A percentile compares a stretch with the other conserved stretches of the same genome.
phyloP scores from a whole-genome alignment of 2,329 filamentous ascomycete genomes.

The Magnaporthiopsis rhizophila region DNA sequence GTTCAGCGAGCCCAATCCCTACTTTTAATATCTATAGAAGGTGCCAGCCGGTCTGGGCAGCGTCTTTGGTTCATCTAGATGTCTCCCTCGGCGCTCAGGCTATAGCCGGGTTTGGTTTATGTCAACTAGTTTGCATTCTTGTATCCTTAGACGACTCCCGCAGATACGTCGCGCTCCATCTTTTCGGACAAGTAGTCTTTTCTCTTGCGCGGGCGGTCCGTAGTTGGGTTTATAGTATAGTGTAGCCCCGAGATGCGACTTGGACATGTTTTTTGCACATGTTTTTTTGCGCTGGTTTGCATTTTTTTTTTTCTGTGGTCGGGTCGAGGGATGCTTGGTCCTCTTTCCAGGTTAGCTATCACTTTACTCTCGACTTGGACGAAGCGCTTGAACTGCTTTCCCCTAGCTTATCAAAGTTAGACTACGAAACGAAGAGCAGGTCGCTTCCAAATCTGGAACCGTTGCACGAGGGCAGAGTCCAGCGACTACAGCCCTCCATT shows the following conservation, averaged over 20 bases:
- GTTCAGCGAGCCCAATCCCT: constrained; percentile 11
- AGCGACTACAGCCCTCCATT: too few relatives aligned
- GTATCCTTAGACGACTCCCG: not conserved
- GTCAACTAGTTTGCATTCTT: not conserved
- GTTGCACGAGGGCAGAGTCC: too few relatives aligned
- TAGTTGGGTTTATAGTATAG: not conserved
- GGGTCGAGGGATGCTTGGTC: too few relatives aligned
- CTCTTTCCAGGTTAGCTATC: not conserved
- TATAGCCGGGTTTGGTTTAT: not conserved
- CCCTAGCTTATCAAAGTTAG: too few relatives aligned
- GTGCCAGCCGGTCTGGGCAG: not conserved
- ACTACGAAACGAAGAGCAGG: too few relatives aligned
- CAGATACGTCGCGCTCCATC: not conserved
- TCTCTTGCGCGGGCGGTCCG: not conserved
- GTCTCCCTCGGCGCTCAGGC: not conserved
- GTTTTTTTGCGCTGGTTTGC: too few relatives aligned
- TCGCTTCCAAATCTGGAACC: too few relatives aligned
- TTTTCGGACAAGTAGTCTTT: not conserved
- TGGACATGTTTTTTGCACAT: too few relatives aligned
- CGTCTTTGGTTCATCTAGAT: not conserved
- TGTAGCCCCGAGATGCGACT: not conserved
- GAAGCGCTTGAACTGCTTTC: not conserved
- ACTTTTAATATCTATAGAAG: not conserved
- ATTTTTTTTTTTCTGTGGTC: too few relatives aligned
- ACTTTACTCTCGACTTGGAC: not conserved